A percentile compares a stretch with the other conserved stretches of the same genome.
These are phyloP conservation scores for Termitomyces sp. DNA, from an alignment of 768 basidiomycete genomes.

Conservation along the genomic window DNA sequence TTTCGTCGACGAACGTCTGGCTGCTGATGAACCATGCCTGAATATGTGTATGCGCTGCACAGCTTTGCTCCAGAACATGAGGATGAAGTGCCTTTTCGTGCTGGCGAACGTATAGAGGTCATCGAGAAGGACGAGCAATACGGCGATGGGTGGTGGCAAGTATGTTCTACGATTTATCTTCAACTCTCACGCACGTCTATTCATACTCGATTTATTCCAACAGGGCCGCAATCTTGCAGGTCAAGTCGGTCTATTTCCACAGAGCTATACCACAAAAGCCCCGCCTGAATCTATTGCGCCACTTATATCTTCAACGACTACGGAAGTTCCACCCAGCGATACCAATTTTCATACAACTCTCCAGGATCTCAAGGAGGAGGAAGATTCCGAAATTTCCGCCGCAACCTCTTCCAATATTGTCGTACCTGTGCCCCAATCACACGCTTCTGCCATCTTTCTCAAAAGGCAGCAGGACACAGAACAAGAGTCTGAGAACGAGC, in stretches of 20 bases:
- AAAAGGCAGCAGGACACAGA: conserved; percentile 8
- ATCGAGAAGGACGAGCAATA: conserved; percentile 91
- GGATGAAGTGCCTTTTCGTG: conserved; percentile 83
- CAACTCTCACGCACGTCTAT: conserved; percentile 1
- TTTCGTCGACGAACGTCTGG: not conserved
- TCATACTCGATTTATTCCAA: conserved; percentile 11
- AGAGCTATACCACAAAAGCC: conserved; percentile 72
- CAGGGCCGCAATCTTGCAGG: conserved; percentile 83
- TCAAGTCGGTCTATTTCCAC: conserved; percentile 86
- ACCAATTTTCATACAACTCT: conserved; percentile 20
- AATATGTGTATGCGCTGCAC: conserved; percentile 85
- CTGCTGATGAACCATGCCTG: conserved; percentile 43
- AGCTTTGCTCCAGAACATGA: conserved; percentile 89
- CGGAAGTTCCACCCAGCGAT: conserved; percentile 8
- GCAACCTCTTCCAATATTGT: conserved; percentile 15
- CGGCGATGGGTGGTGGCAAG: conserved; percentile 93
- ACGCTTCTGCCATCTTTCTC: conserved; percentile 25
- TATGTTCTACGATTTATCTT: conserved; percentile 17
- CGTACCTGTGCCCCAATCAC: conserved; percentile 32
- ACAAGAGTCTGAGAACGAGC: conserved; percentile 13
- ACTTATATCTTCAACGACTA: conserved; percentile 18
- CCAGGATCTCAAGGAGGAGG: conserved; percentile 43
- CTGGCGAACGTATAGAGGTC: conserved; percentile 85
- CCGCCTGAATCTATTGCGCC: conserved; percentile 30
- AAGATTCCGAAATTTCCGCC: conserved; percentile 30